phyloP scores from a whole-genome alignment of 768 basidiomycete species.

The Lentinula edodes region DNA sequence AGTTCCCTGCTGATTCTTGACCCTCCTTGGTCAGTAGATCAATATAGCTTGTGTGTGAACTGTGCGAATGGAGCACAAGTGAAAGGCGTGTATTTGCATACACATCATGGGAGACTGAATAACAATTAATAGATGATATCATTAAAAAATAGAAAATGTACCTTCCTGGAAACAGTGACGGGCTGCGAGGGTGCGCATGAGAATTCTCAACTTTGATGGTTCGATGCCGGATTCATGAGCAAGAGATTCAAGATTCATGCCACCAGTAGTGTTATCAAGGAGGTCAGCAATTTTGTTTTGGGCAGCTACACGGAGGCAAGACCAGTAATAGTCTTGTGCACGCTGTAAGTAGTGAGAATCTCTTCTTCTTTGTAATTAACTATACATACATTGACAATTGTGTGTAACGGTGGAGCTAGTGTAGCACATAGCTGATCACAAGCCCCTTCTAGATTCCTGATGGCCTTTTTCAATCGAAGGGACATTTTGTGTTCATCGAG shows the following conservation, averaged over 20 bases:
- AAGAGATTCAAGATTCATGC: background rate
- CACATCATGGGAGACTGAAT: slow-evolving; percentile 20
- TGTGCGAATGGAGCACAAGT: slow-evolving; percentile 15
- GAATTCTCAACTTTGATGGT: background rate
- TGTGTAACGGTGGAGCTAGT: slow-evolving; percentile 26
- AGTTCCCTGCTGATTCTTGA: slow-evolving; percentile 14
- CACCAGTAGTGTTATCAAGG: background rate
- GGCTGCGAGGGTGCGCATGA: background rate
- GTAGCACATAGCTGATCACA: slow-evolving; percentile 28
- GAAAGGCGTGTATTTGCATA: slow-evolving; percentile 31
- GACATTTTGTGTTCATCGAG: slow-evolving; percentile 21
- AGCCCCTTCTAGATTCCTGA: slow-evolving; percentile 29
- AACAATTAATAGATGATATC: background rate
- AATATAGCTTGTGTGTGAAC: slow-evolving; percentile 12
- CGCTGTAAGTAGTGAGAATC: background rate
- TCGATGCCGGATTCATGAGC: background rate
- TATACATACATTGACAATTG: slow-evolving; percentile 22
- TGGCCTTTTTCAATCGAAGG: slow-evolving; percentile 15
- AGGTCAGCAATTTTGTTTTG: background rate
- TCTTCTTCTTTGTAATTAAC: background rate
- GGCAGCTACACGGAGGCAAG: background rate
- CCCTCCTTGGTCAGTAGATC: slow-evolving; percentile 11
- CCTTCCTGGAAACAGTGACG: background rate
- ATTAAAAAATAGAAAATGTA: background rate
- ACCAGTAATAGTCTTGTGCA: background rate